phyloP scores from a whole-genome alignment of 2,329 filamentous ascomycete genomes.

The Colletotrichum tofieldiae region DNA sequence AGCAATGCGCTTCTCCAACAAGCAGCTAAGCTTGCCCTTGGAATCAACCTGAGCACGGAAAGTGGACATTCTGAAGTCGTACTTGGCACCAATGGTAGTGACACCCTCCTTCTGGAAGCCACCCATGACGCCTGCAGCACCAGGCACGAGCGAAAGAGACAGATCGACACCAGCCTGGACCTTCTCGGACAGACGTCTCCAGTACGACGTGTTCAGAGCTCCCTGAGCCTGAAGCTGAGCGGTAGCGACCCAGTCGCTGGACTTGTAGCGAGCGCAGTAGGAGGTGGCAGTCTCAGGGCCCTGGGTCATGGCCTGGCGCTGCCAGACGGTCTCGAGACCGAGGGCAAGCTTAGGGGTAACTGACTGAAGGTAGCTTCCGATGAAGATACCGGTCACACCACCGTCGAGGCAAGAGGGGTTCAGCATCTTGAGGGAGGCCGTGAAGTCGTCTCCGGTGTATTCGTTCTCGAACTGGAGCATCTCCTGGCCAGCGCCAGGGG shows the following conservation, averaged over 20 bases:
- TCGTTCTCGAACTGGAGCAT: slow-evolving; percentile 97
- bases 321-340: slow-evolving; percentile 94
- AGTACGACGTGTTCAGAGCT: slow-evolving; percentile 92
- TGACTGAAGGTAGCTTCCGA: slow-evolving; percentile 95
- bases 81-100: slow-evolving; percentile 95
- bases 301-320: slow-evolving; percentile 85
- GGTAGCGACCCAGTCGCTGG: slow-evolving; percentile 92
- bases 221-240: slow-evolving; percentile 89
- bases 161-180: slow-evolving; percentile 97
- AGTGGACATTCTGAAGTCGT: slow-evolving; percentile 95
- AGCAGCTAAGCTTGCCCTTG: slow-evolving; percentile 90
- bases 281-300: slow-evolving; percentile 93
- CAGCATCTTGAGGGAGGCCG: slow-evolving; percentile 90
- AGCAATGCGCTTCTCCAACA: slow-evolving; percentile 96
- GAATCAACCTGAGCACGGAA: slow-evolving; percentile 98
- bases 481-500: slow-evolving; percentile 82
- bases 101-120: slow-evolving; percentile 87
- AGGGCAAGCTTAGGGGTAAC: slow-evolving; percentile 89
- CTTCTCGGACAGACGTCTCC: slow-evolving; percentile 92
- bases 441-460: slow-evolving; percentile 94
- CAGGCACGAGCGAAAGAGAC: slow-evolving; percentile 85
- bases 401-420: slow-evolving; percentile 97
- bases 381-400: slow-evolving; percentile 93
- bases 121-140: slow-evolving; percentile 81
- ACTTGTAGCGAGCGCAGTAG: slow-evolving; percentile 93